Base-by-base conservation (phyloP, 2,329 filamentous ascomycete species). In the Claviceps monticola region DNA sequence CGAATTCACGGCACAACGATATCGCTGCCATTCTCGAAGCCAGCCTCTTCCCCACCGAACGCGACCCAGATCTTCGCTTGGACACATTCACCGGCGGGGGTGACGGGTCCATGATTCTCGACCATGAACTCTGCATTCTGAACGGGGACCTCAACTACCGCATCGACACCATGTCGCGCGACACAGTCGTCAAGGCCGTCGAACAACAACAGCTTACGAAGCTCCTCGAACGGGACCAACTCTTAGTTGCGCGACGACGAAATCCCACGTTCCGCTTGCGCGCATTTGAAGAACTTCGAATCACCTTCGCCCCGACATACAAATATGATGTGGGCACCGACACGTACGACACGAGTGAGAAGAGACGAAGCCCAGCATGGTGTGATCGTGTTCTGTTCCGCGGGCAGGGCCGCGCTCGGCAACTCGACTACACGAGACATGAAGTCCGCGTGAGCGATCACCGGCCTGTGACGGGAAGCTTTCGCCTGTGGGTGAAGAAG, bases 61-160 rank as follows among this genome's bases (percentile, higher is more conserved):
- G 75, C 44, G 86, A 90, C 57, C 71, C 80, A 0, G 75, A 71
- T 4, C 73, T 78, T 4, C 79, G 88, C 6, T 75, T 86, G 39
- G 87, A 95, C 64, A 85, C 81, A 56, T 98, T 84, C 62, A 79
- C 89, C 6, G 87, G 88, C 26, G 93, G 93, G n/a, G 93, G 93
- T 45, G 93, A 98, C 64, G 93, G 93, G 6, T 84, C 82, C 42
- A 89, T 96, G 84, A 87, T 98, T 53, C 75, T 97, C 53, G 93
- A 98, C 62, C 93, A 98, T 63, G 93, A 98, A 68, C 84, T 98
- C n/a, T 96, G 91, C 66, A 82, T 98, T 47, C 71, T 97, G 43
- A 97, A 97, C 61, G 93, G 93, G 29, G 93, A 98, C 65, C 76
- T 98, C 48, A 98, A 98, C 68, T 98, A 98, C 67, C 89, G 93